Evolutionary conservation across 331 rosid genomes (phyloP), one percentile per base, ranked within the genome.

Genomic region (Quercus tomentella): DNA sequence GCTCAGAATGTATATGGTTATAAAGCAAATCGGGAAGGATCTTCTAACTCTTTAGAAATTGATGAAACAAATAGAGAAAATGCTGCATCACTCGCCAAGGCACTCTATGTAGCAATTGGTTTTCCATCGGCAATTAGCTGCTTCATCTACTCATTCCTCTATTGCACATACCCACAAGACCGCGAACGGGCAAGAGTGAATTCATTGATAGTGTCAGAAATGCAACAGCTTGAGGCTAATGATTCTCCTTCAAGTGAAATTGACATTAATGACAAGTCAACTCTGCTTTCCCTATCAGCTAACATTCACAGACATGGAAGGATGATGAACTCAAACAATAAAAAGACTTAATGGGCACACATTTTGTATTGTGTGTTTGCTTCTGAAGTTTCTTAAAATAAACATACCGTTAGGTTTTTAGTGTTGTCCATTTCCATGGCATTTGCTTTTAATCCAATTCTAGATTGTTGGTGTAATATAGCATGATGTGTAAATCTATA

Each of bases 51-150:
- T 8, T 67, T 54, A 37, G 87, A 73, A 60, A 79, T 89, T 67
- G 88, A 41, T 41, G 45, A 86, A 70, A 88, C 91, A n/a, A 97
- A 92, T 60, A 88, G 97, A 62, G 88, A 89, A 72, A 94, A 94
- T 85, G 98, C 97, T 31, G 86, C 88, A 21, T 88, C 97, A 33
- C 89, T 92, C 7, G 93, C 97, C 75, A 94, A 87, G 83, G 94
- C 97, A 75, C 91, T 88, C 74, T 94, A 84, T 63, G 68, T 87
- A 22, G 97, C 94, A 37, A 86, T 92, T 43, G 85, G 89, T 43
- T 58, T 92, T 78, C 97, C 97, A 2, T 88, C 88, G 93, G 81
- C 84, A 8, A 65, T 94, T 12, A 84, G 93, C 22, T 82, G 89
- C 76, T 67, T 78, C 72, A 91, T 92, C 67, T 92, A 91, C 76